Evolutionary conservation across 2,329 filamentous ascomycete species (phyloP).

Genomic region (Hypoxylon sp.): DNA sequence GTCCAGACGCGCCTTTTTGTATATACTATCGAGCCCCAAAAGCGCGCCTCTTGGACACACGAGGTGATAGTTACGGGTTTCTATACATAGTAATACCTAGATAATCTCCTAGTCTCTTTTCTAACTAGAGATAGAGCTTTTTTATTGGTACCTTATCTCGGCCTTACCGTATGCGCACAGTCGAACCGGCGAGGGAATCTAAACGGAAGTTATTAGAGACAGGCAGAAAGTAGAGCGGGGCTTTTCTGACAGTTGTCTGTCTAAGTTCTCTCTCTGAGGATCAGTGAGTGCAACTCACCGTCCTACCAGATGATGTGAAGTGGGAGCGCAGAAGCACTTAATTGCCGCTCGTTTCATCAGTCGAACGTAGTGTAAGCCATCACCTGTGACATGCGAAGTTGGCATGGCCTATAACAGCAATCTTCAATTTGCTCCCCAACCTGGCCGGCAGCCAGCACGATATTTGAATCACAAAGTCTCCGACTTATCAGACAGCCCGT

Average conservation of each 20-base stretch:
- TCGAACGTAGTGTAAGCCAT: slow-evolving; percentile 37
- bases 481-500: slow-evolving; percentile 49
- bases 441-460: slow-evolving; percentile 40
- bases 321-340: slow-evolving; percentile 12
- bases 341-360: slow-evolving; percentile 40
- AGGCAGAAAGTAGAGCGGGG: slow-evolving; percentile 3
- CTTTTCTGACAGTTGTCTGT: background rate
- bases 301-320: slow-evolving; percentile 17
- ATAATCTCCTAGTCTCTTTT: slow-evolving; percentile 17
- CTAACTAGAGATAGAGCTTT: background rate
- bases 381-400: slow-evolving; percentile 37
- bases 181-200: slow-evolving; percentile 1
- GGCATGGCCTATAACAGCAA: slow-evolving; percentile 50
- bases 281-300: slow-evolving; percentile 5
- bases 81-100: slow-evolving; percentile 18
- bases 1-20: slow-evolving; percentile 9
- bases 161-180: slow-evolving; percentile 8
- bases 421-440: slow-evolving; percentile 39
- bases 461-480: slow-evolving; percentile 52
- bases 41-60: background rate
- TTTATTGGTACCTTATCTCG: slow-evolving; percentile 6
- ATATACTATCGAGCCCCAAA: slow-evolving; percentile 6
- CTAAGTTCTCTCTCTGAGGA: slow-evolving; percentile 12
- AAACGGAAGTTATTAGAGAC: slow-evolving; percentile 2
- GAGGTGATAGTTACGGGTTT: slow-evolving; percentile 1